Conservation (phyloP, 1,284 basidiomycete genomes). For the Trametes polyzona region DNA sequence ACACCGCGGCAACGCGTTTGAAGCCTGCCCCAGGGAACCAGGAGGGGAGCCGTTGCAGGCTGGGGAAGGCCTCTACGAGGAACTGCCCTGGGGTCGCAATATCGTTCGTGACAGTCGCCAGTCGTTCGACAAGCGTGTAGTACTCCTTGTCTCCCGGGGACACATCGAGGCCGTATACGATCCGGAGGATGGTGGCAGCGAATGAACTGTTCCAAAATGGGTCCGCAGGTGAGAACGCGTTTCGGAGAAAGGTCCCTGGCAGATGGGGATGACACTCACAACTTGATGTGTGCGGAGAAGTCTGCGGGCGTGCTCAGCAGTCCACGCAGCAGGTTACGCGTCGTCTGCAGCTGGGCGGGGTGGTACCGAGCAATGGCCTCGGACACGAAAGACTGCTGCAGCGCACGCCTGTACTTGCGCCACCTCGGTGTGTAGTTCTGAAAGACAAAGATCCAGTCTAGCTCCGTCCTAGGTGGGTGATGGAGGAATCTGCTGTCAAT, state of each 20-base stretch:
- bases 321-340: conserved; percentile 5
- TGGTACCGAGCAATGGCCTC: conserved; percentile 9
- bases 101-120: conserved; percentile 14
- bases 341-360: background rate
- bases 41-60: conserved; percentile 11
- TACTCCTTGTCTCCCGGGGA: conserved; percentile 27
- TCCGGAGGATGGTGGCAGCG: conserved; percentile 34
- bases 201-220: conserved; percentile 25
- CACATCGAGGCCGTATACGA: conserved; percentile 38
- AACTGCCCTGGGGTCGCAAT: conserved; percentile 17
- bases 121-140: conserved; percentile 9
- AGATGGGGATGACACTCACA: conserved; percentile 1
- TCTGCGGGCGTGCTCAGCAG: conserved; percentile 6
- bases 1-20: conserved; percentile 5
- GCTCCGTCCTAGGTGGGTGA: background rate
- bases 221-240: background rate
- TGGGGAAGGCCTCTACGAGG: conserved; percentile 20
- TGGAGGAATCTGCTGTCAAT: too few relatives aligned
- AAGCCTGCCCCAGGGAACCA: conserved; percentile 22
- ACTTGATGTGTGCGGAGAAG: conserved; percentile 15
- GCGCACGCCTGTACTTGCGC: conserved; percentile 17
- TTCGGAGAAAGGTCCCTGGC: too few relatives aligned
- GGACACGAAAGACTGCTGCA: conserved; percentile 11
- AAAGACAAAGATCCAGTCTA: conserved; percentile 22
- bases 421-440: conserved; percentile 13